Percentiles rank a stretch among this genome's conserved stretches.
phyloP scores from a whole-genome alignment of 495 filamentous ascomycete species.

The Neurospora tetraspora region DNA sequence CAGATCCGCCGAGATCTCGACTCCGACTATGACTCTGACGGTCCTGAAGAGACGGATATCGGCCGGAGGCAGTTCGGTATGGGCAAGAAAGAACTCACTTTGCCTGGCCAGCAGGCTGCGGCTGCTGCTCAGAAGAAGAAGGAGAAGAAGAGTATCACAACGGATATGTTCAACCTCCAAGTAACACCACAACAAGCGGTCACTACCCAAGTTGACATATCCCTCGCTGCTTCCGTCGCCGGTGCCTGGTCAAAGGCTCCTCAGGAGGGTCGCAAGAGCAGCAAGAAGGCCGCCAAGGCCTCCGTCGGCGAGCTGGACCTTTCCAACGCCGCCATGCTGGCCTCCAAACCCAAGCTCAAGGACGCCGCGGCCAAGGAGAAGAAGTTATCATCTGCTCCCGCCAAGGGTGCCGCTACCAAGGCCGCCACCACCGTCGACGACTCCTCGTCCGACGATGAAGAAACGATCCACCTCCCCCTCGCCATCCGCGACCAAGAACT shows the following conservation, averaged over 20 bases:
- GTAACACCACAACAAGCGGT: not conserved
- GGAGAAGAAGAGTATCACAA: constrained; percentile 1
- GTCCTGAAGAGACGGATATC: constrained; percentile 48
- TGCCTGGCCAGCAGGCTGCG: constrained; percentile 3
- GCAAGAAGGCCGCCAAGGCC: constrained; percentile 12
- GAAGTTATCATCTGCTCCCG: not conserved
- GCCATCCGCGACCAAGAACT: constrained; percentile 71
- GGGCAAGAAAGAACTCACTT: constrained; percentile 21
- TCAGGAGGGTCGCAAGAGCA: constrained; percentile 19
- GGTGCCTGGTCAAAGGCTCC: constrained; percentile 1
- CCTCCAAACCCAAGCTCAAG: constrained; percentile 21
- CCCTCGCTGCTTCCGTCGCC: constrained; percentile 4
- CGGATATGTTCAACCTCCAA: not conserved
- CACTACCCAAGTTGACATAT: not conserved
- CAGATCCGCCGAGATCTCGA: constrained; percentile 63
- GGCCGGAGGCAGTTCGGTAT: constrained; percentile 59
- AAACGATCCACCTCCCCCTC: constrained; percentile 46
- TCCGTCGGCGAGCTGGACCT: constrained; percentile 29
- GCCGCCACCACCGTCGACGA: constrained; percentile 10
- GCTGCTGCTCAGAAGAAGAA: constrained; percentile 2
- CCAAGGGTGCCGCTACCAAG: not conserved
- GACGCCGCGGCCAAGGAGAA: not conserved
- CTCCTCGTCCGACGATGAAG: constrained; percentile 45
- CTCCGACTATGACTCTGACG: constrained; percentile 40
- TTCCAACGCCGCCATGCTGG: constrained; percentile 24